Base-by-base conservation (phyloP, 1,284 basidiomycete species). In the Ganoderma lingzhi region DNA sequence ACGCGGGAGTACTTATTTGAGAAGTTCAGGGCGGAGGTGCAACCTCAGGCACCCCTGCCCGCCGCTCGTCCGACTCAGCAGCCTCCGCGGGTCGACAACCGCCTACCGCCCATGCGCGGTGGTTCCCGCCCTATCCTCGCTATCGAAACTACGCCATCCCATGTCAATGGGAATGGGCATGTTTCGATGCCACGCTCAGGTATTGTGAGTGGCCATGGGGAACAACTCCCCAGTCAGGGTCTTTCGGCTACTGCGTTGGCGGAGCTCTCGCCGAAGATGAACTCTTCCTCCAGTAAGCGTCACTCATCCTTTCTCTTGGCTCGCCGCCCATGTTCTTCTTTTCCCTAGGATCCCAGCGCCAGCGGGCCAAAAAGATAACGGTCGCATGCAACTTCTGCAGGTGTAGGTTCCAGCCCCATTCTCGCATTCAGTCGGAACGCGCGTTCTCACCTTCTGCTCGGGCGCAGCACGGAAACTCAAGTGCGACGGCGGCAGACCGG, bases 341-440 rank as follows among this genome's bases (percentile, higher is more conserved):
- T 66, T 69, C 53, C 70, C 65, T 73, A 85, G 76, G 90, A 87
- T 78, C 78, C n/a, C 78, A 78, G 70, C 78, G 79, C 74, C 85
- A 86, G 73, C 85, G 91, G 65, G 85, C 88, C 59, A 93, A 93
- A 83, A 94, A 94, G 81, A 94, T 93, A 67, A 93, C 90, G 23
- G 92, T 94, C 63, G 92, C 92, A 62, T 94, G 92, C 83, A 93
- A 94, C 79, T 94, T 94, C 80, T 94, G 92, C 82, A 90, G 92
- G 71, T 94, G 92, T 94, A 78, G 82, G 92, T 84, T 37, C 61
- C 42, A 45, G 44, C 63, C 59, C 48, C 63, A 30, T 51, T 58
- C 55, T 70, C 63, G 62, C 55, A 69, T 39, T 35, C 62, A 66
- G 48, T 51, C 39, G 12, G 59, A 28, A 10, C 59, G 41, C 64